These are phyloP conservation scores for Cryptococcus sp. DNA, from an alignment of 1,284 basidiomycete species.

Conservation along the genomic window DNA sequence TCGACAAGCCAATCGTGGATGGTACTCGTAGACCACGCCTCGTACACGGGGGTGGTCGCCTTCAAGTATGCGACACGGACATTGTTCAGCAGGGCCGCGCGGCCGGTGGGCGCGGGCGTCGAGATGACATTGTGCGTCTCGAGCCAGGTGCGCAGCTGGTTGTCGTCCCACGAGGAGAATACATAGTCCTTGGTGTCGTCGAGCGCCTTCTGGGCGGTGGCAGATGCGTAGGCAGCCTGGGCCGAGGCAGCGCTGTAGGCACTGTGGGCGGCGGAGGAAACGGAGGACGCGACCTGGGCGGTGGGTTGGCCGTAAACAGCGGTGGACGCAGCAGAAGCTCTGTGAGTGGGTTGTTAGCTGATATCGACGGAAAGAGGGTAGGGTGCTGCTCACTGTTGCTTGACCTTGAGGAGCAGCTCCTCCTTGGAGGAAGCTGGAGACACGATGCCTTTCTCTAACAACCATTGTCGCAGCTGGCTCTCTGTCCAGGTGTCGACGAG, in stretches of 20 bases:
- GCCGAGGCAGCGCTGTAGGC: slow-evolving; percentile 49
- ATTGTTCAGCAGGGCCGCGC: slow-evolving; percentile 64
- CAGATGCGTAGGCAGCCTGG: slow-evolving; percentile 53
- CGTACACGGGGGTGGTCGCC: slow-evolving; percentile 64
- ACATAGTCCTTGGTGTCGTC: slow-evolving; percentile 79
- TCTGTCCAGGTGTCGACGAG: slow-evolving; percentile 68
- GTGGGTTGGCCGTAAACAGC: slow-evolving; percentile 56
- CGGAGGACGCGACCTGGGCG: slow-evolving; percentile 48
- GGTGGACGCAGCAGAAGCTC: slow-evolving; percentile 53
- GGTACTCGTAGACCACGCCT: slow-evolving; percentile 80
- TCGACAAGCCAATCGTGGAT: slow-evolving; percentile 79
- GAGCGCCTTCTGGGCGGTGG: slow-evolving; percentile 53
- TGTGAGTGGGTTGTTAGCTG: slow-evolving; percentile 37
- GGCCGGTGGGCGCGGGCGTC: slow-evolving; percentile 60
- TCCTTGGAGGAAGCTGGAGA: slow-evolving; percentile 73
- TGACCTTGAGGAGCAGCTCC: slow-evolving; percentile 71
- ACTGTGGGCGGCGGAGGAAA: slow-evolving; percentile 52
- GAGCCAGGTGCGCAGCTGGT: slow-evolving; percentile 60
- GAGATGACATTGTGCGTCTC: slow-evolving; percentile 70
- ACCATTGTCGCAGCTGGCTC: slow-evolving; percentile 69
- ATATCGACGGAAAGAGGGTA: not conserved
- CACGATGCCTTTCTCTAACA: slow-evolving; percentile 82
- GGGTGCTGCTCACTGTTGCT: slow-evolving; percentile 55
- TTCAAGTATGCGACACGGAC: slow-evolving; percentile 67
- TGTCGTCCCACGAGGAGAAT: slow-evolving; percentile 83